Evolutionary conservation across 2,329 filamentous ascomycete species (phyloP), one percentile per base, ranked within the genome.

Genomic region (Emmonsia crescens): DNA sequence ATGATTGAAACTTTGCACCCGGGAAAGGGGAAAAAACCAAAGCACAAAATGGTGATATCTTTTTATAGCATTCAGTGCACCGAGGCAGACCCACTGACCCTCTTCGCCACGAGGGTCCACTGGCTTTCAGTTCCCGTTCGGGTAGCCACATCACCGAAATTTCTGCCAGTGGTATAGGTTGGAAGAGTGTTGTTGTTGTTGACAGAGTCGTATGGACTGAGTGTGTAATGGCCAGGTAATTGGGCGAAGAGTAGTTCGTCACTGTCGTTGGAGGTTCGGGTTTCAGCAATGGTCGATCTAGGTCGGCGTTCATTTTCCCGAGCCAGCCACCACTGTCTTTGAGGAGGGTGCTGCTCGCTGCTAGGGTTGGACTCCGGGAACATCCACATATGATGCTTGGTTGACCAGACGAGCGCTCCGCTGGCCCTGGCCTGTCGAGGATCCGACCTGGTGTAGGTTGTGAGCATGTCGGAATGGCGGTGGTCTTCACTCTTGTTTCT

Each of bases 211-310:
- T 55, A 63, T n/a, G 48, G n/a, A 44, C 60, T 60, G 24, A 60
- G 56, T 6, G 42, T 36, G 44, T 66, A 65, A 59, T 66, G 64
- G 29, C 64, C 64, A 6, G 64, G 64, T 48, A 66, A 14, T 56
- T 66, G 63, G 10, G 63, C 64, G 42, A 64, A 66, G 40, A 64
- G 64, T 31, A 64, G 55, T 54, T 66, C 61, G 38, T 64, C 64
- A 58, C 63, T 61, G 4, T 59, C 57, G 27, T 61, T 59, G 8
- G 27, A n/a, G 3, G 57, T 19, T 16, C 19, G 21, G 38, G 57
- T 24, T 21, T 40, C 6, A 27, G 49, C n/a, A 16, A 58, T 38
- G n/a, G 29, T 49, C n/a, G 54, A 51, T n/a, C 36, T 52, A n/a
- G 16, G n/a, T 57, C 49, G 38, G 40, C 24, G 48, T 21, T 38